Conservation (phyloP, 2,329 filamentous ascomycete species). For the Colletotrichum paranaense region DNA sequence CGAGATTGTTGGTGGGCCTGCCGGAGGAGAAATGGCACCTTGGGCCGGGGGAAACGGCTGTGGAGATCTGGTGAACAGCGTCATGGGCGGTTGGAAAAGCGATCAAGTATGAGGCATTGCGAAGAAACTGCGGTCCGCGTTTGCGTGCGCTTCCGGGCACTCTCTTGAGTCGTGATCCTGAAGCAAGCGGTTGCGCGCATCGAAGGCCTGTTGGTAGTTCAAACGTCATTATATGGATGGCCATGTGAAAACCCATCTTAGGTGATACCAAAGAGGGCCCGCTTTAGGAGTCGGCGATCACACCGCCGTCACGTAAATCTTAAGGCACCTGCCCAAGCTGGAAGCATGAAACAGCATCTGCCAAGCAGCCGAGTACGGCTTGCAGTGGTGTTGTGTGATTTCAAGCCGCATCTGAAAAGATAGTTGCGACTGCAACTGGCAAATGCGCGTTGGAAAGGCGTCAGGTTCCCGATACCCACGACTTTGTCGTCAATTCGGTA, state of each 20-base stretch:
- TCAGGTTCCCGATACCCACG: too few species aligned
- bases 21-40: conserved; percentile 1
- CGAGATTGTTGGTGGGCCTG: conserved; percentile 31
- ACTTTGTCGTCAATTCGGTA: too few species aligned
- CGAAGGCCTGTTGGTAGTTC: background rate
- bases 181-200: background rate
- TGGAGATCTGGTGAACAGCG: background rate
- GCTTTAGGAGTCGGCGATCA: background rate
- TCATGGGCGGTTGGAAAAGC: background rate
- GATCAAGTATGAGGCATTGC: background rate
- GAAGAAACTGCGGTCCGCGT: background rate
- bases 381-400: background rate
- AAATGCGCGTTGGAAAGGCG: background rate
- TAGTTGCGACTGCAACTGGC: background rate
- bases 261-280: background rate
- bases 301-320: background rate
- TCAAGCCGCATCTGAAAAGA: background rate
- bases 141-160: background rate
- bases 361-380: background rate
- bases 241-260: background rate
- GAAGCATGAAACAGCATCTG: background rate
- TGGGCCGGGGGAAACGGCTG: conserved; percentile 3
- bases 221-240: too few species aligned
- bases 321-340: background rate
- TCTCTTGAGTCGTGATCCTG: background rate